Evolutionary conservation across 768 basidiomycete genomes (phyloP).

Genomic region (Podaxis mareebaensis): DNA sequence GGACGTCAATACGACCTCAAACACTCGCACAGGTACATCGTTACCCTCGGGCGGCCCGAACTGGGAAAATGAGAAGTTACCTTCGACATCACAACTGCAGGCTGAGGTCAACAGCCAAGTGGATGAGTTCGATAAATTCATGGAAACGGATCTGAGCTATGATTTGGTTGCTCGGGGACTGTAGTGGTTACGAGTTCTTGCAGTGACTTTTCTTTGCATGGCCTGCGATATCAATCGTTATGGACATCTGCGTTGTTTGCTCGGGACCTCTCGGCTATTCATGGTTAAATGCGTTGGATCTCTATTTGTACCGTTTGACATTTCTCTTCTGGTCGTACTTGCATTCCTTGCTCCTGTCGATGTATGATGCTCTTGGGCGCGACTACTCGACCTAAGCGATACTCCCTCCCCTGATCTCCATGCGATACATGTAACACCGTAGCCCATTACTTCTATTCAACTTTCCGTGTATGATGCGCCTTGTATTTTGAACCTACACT

Average conservation of each 20-base stretch:
- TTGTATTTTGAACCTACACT: too few relatives aligned
- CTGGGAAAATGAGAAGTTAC: constrained; percentile 8
- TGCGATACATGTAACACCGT: not conserved
- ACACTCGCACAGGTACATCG: not conserved
- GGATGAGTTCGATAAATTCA: constrained; percentile 49
- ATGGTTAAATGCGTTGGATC: not conserved
- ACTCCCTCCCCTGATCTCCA: not conserved
- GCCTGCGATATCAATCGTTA: not conserved
- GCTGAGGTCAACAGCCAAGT: constrained; percentile 55
- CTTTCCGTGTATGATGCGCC: too few relatives aligned
- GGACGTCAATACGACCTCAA: not conserved
- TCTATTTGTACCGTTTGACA: not conserved
- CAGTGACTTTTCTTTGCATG: not conserved
- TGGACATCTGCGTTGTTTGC: not conserved
- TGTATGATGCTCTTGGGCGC: not conserved
- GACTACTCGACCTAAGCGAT: not conserved
- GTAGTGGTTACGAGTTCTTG: not conserved
- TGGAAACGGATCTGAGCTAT: constrained; percentile 59
- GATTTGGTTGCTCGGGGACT: constrained; percentile 20
- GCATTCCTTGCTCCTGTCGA: not conserved
- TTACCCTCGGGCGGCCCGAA: not conserved
- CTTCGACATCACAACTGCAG: constrained; percentile 29
- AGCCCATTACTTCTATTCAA: too few relatives aligned
- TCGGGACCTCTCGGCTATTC: not conserved
- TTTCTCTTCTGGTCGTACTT: not conserved